These are phyloP conservation scores for Pisolithus orientalis DNA, from an alignment of 768 basidiomycete genomes.

Conservation along the genomic window DNA sequence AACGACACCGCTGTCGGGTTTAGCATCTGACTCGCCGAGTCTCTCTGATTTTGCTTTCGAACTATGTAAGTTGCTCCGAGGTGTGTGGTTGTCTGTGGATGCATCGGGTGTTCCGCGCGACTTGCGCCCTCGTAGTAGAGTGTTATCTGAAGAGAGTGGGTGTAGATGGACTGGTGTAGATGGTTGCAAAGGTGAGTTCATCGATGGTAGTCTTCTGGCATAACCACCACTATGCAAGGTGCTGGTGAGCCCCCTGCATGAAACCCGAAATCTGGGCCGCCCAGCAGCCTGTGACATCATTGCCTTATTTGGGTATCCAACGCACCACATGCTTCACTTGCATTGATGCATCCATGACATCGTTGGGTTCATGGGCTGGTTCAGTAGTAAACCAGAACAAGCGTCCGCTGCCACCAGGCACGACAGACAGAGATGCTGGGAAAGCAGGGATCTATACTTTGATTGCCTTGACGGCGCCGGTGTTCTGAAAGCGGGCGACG, in stretches of 20 bases:
- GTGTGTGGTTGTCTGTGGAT: conserved; percentile 18
- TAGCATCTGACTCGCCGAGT: conserved; percentile 24
- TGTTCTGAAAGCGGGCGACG: conserved; percentile 73
- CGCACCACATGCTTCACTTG: too few species aligned
- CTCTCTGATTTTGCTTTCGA: conserved; percentile 57
- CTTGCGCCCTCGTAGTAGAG: conserved; percentile 40
- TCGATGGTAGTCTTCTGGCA: conserved; percentile 2
- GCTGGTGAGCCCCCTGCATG: background rate
- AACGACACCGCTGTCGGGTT: conserved; percentile 2
- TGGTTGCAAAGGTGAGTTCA: conserved; percentile 20
- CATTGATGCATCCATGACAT: too few species aligned
- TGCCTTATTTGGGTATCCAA: background rate
- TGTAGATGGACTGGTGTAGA: conserved; percentile 65
- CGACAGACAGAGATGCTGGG: conserved; percentile 83
- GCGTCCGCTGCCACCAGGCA: conserved; percentile 43
- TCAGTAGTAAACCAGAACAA: conserved; percentile 35
- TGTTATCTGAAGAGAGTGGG: conserved; percentile 60
- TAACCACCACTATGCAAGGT: conserved; percentile 5
- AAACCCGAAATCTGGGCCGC: background rate
- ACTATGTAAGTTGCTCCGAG: conserved; percentile 52
- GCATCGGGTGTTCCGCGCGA: conserved; percentile 34
- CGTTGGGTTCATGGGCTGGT: conserved; percentile 25
- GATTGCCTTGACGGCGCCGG: conserved; percentile 66
- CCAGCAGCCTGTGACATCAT: conserved; percentile 1
- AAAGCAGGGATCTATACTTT: conserved; percentile 77